phyloP scores from a whole-genome alignment of 2,329 filamentous ascomycete genomes.

The Phoma sp. region DNA sequence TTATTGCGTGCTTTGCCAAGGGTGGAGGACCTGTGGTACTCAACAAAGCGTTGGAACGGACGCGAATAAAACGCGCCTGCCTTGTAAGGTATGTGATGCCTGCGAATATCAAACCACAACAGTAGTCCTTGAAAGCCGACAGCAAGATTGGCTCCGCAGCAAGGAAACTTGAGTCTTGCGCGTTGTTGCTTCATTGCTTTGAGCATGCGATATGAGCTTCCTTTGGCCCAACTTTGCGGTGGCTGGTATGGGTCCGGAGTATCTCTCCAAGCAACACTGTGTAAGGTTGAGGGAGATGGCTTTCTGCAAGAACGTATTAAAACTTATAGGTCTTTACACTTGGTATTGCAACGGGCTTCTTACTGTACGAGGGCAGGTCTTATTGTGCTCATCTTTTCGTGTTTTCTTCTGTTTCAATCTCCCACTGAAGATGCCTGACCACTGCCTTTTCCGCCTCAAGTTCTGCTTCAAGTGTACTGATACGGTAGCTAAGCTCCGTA shows the following conservation, averaged over 20 bases:
- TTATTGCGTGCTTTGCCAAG: slow-evolving; percentile 7
- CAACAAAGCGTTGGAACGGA: too few species aligned
- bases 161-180: slow-evolving; percentile 4
- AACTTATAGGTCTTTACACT: too few species aligned
- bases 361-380: not conserved
- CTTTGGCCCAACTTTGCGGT: not conserved
- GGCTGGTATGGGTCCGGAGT: not conserved
- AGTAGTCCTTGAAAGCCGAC: not conserved
- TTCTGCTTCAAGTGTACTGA: slow-evolving; percentile 64
- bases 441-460: slow-evolving; percentile 59
- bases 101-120: not conserved
- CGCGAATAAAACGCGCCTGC: not conserved
- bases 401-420: slow-evolving; percentile 8
- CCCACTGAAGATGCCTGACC: slow-evolving; percentile 35
- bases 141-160: slow-evolving; percentile 9
- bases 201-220: not conserved
- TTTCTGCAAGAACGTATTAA: too few species aligned
- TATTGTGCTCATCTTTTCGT: not conserved
- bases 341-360: too few species aligned
- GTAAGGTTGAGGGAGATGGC: too few species aligned
- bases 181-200: not conserved
- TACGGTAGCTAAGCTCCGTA: slow-evolving; percentile 68
- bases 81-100: too few species aligned
- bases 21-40: too few species aligned
- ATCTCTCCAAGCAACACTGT: too few species aligned